These are phyloP conservation scores for Polygonum aviculare DNA, from an alignment of 148 eudicot genomes.

Conservation along the genomic window DNA sequence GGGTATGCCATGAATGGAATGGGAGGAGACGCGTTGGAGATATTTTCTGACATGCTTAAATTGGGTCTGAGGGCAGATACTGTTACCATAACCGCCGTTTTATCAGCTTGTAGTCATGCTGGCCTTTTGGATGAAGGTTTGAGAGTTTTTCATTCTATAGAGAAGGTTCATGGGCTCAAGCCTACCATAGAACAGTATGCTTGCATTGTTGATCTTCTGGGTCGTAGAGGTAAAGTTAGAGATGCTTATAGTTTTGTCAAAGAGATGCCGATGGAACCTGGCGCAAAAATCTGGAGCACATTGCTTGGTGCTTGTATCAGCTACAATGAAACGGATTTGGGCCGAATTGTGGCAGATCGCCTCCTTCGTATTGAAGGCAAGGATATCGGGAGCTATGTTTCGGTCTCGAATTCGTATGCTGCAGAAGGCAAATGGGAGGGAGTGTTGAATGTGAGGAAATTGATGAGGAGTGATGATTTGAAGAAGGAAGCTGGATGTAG, in stretches of 20 bases:
- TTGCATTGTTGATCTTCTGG: constrained; percentile 70
- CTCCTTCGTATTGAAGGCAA: constrained; percentile 28
- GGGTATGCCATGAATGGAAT: constrained; percentile 79
- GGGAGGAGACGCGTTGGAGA: constrained; percentile 50
- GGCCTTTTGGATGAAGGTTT: constrained; percentile 66
- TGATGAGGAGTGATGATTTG: constrained; percentile 40
- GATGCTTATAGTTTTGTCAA: constrained; percentile 45
- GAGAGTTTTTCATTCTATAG: constrained; percentile 48
- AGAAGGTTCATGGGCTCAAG: constrained; percentile 30
- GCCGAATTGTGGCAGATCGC: constrained; percentile 39
- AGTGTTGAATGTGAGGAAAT: constrained; percentile 48
- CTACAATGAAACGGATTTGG: constrained; percentile 48
- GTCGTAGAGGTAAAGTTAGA: constrained; percentile 50
- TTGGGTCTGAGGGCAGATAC: constrained; percentile 51
- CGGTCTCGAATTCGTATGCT: constrained; percentile 65
- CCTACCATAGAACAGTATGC: constrained; percentile 65
- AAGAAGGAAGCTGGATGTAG: constrained; percentile 46
- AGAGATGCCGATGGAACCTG: constrained; percentile 52
- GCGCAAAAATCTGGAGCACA: constrained; percentile 53
- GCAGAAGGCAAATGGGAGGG: constrained; percentile 64
- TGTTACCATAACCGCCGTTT: constrained; percentile 41
- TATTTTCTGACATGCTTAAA: constrained; percentile 43
- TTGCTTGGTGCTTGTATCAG: constrained; percentile 57
- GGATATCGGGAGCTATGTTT: constrained; percentile 50
- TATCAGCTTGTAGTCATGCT: constrained; percentile 73